Conservation (phyloP, 768 basidiomycete genomes). For the Amanita jacksonii region DNA sequence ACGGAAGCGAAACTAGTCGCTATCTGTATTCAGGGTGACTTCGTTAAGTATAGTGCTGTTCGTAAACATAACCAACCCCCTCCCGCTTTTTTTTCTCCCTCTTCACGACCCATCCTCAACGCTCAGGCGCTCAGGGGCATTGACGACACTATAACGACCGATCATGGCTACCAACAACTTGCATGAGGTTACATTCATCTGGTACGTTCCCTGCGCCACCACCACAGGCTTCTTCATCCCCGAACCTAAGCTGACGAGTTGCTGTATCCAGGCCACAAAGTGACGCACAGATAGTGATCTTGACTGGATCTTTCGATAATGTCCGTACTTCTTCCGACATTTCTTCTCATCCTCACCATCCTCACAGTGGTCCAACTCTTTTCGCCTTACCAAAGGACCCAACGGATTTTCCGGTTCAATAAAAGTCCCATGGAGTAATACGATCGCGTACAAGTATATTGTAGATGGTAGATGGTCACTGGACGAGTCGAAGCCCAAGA, state of each 20-base stretch:
- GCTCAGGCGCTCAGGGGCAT: not conserved
- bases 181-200: slow-evolving; percentile 44
- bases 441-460: slow-evolving; percentile 68
- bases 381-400: slow-evolving; percentile 41
- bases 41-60: not conserved
- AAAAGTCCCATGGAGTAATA: slow-evolving; percentile 51
- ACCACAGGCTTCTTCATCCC: not conserved
- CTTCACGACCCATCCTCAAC: too few relatives aligned
- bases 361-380: slow-evolving; percentile 50
- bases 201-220: too few relatives aligned
- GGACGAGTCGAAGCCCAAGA: slow-evolving; percentile 45
- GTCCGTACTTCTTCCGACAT: slow-evolving; percentile 27
- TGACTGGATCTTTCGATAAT: slow-evolving; percentile 74
- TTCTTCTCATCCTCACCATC: not conserved
- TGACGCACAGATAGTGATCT: slow-evolving; percentile 47
- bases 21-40: slow-evolving; percentile 3
- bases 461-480: slow-evolving; percentile 65
- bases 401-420: slow-evolving; percentile 47
- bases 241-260: slow-evolving; percentile 1
- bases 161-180: slow-evolving; percentile 20
- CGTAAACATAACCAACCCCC: slow-evolving; percentile 1
- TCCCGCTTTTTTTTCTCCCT: not conserved
- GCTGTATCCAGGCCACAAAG: slow-evolving; percentile 42
- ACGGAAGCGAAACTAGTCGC: not conserved
- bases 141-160: not conserved